These are phyloP conservation scores for Xylaria sp. DNA, from an alignment of 495 filamentous ascomycete species.

Conservation along the genomic window DNA sequence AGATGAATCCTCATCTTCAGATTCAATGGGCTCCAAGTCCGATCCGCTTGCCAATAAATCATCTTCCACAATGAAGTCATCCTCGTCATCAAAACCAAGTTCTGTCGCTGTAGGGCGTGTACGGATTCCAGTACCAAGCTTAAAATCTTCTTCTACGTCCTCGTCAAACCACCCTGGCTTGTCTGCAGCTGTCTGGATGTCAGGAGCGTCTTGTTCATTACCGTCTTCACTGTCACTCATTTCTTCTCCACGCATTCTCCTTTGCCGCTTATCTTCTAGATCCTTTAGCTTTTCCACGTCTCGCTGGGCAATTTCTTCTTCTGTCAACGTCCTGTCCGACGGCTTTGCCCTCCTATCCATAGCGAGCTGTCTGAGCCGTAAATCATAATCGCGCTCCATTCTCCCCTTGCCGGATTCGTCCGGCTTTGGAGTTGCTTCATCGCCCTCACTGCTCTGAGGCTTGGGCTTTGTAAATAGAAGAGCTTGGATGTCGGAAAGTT, in stretches of 20 bases:
- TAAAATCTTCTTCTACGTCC: constrained; percentile 61
- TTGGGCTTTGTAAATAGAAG: constrained; percentile 59
- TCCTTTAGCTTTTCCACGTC: constrained; percentile 76
- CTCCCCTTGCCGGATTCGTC: constrained; percentile 66
- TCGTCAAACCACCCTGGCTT: constrained; percentile 41
- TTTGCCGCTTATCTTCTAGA: constrained; percentile 77
- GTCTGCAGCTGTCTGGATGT: constrained; percentile 29
- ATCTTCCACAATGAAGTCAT: constrained; percentile 89
- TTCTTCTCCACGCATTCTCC: constrained; percentile 75
- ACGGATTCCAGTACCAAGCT: constrained; percentile 61
- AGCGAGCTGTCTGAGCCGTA: constrained; percentile 78
- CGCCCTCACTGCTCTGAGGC: constrained; percentile 29
- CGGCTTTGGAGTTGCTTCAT: constrained; percentile 68
- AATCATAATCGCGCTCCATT: constrained; percentile 78
- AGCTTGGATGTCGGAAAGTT: constrained; percentile 77
- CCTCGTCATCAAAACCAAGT: constrained; percentile 81
- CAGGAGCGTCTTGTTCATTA: constrained; percentile 38
- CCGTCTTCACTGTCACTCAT: constrained; percentile 53
- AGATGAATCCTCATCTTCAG: constrained; percentile 55
- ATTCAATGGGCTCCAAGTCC: constrained; percentile 65
- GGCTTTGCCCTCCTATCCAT: constrained; percentile 84
- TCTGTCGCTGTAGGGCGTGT: constrained; percentile 53
- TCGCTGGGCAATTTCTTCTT: constrained; percentile 81
- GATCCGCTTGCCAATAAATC: constrained; percentile 77
- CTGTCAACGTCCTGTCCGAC: constrained; percentile 86